Base-by-base conservation (phyloP, 129 eudicot species). In the Pulicaria dysenterica region DNA sequence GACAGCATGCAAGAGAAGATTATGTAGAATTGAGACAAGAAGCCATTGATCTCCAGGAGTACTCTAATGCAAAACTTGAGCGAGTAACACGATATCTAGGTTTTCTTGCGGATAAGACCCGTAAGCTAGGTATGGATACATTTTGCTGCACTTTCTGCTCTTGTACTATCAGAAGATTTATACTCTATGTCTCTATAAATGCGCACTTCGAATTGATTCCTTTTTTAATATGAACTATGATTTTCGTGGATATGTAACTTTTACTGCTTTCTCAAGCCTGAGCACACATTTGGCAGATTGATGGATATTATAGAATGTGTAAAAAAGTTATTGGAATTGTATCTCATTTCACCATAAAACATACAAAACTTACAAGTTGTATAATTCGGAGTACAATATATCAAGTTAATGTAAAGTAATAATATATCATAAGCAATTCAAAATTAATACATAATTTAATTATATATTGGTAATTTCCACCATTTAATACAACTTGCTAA, bases 61-160 rank as follows among this genome's bases (percentile, higher is more conserved):
- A 95, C 77, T 95, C 96, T 59, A 83, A 87, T 77, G 96, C 97
- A 56, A 81, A 95, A 83, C 93, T 95, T 79, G 97, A 95, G 79
- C 79, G 96, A 36, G 88, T 84, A 64, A 84, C 95, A 56, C 87
- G 96, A n/a, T 86, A 95, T 84, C 82, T 95, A 45, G 96, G 96
- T 58, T 94, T 85, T 74, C 97, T 95, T 95, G 96, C 97, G 75
- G 89, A 90, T 69, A 95, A 90, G 81, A 73, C 96, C 69, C 97
- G 92, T 57, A 90, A 88, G 80, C 82, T 94, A 87, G 99, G 99
- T 88, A 82, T 67, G 90, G 40, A 73, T 16, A 15, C 51, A 10
- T 67, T 77, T 58, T 56, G 19, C 38, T 70, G 53, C 37, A 62
- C 19, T 61, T 69, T 44, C 54, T 67, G 31, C 12, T 55, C 47